phyloP scores from a whole-genome alignment of 2,329 filamentous ascomycete genomes.

The Juglanconis oblonga region DNA sequence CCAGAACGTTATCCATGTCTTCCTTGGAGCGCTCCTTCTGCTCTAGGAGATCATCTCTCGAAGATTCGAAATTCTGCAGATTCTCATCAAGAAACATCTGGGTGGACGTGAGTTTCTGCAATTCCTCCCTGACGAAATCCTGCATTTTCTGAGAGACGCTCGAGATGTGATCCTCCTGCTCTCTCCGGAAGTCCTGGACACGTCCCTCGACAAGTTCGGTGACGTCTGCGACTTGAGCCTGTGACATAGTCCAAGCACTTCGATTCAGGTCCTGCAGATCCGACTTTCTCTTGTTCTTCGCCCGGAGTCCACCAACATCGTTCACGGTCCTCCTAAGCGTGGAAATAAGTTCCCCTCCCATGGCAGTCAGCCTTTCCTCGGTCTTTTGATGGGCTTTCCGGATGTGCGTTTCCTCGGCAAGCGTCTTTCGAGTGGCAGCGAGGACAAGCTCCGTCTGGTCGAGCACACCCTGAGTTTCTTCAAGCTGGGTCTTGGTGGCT shows the following conservation, averaged over 20 bases:
- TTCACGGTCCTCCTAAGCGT: conserved; percentile 75
- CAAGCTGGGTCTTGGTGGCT: conserved; percentile 65
- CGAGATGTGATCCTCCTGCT: conserved; percentile 70
- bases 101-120: conserved; percentile 67
- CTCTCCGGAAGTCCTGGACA: conserved; percentile 67
- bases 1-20: conserved; percentile 85
- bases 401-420: conserved; percentile 76
- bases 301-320: conserved; percentile 78
- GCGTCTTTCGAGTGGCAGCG: conserved; percentile 67
- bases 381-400: conserved; percentile 84
- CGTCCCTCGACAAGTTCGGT: conserved; percentile 74
- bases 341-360: conserved; percentile 73
- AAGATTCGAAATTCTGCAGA: conserved; percentile 63
- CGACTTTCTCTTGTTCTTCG: conserved; percentile 82
- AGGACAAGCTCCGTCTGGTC: conserved; percentile 87
- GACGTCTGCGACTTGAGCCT: conserved; percentile 71
- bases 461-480: conserved; percentile 76
- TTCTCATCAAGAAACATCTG: conserved; percentile 70
- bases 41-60: conserved; percentile 64
- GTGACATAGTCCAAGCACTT: conserved; percentile 72
- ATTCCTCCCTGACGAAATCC: conserved; percentile 71
- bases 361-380: conserved; percentile 69
- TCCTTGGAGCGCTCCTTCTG: conserved; percentile 70
- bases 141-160: conserved; percentile 70
- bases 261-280: conserved; percentile 80